Percentiles rank a stretch among this genome's conserved stretches.
Evolutionary conservation across 345 rosid genomes (phyloP).

Genomic region (Citrus maxima): DNA sequence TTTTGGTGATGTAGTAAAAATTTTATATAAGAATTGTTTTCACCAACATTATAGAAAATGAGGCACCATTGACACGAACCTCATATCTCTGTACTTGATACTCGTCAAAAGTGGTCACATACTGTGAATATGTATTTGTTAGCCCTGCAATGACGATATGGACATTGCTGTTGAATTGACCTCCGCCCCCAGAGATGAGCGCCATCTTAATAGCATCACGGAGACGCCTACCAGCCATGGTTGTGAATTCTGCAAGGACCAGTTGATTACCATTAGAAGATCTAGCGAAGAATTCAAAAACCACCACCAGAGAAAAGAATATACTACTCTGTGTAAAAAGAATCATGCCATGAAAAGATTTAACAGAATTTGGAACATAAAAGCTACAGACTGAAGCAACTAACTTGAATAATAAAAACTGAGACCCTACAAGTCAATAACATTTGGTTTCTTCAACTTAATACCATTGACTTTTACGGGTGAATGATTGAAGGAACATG

Average conservation of each 20-base stretch:
- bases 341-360: background rate
- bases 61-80: slow-evolving; percentile 27
- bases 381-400: background rate
- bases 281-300: background rate
- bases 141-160: slow-evolving; percentile 67
- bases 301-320: background rate
- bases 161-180: slow-evolving; percentile 34
- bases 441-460: background rate
- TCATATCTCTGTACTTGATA: slow-evolving; percentile 70
- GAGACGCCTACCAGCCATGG: slow-evolving; percentile 77
- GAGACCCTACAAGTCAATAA: background rate
- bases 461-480: background rate
- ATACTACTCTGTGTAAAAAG: background rate
- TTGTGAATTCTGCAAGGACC: slow-evolving; percentile 54
- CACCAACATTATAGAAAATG: background rate
- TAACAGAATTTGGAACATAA: background rate
- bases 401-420: background rate
- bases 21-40: background rate
- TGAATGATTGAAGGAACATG: background rate
- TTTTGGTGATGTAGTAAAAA: background rate
- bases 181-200: slow-evolving; percentile 31
- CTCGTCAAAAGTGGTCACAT: slow-evolving; percentile 70
- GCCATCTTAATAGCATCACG: slow-evolving; percentile 60
- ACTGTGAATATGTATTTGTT: slow-evolving; percentile 69
- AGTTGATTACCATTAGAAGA: background rate